Evolutionary conservation across 2,329 filamentous ascomycete genomes (phyloP).

Genomic region (Pseudogymnoascus sp.): DNA sequence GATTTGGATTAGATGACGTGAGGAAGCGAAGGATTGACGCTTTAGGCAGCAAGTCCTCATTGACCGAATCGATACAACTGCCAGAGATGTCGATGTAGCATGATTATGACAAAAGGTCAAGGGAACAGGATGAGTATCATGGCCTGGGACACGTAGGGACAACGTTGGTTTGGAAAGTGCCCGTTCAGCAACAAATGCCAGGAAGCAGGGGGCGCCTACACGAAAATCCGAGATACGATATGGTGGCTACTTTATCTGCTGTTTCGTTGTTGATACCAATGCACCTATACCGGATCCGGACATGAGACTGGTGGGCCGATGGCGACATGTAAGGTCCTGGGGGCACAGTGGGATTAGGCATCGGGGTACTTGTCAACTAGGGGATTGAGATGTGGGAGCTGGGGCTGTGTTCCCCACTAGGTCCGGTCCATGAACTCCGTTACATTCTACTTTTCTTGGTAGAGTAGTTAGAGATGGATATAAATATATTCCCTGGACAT

Average conservation of each 20-base stretch:
- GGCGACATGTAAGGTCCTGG: not conserved
- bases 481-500: not conserved
- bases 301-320: not conserved
- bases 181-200: not conserved
- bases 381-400: not conserved
- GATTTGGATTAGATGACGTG: not conserved
- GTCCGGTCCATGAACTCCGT: not conserved
- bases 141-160: not conserved
- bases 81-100: not conserved
- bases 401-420: not conserved
- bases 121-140: not conserved
- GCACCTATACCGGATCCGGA: not conserved
- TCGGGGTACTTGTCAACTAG: not conserved
- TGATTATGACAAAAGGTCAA: not conserved
- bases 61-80: not conserved
- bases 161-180: not conserved
- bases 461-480: not conserved
- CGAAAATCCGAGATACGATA: not conserved
- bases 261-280: not conserved
- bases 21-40: not conserved
- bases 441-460: not conserved
- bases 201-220: not conserved
- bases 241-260: not conserved
- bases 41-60: not conserved
- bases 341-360: not conserved